Evolutionary conservation across 2,329 filamentous ascomycete genomes (phyloP), one percentile per base, ranked within the genome.

Genomic region (Arthrobotrys conoides): DNA sequence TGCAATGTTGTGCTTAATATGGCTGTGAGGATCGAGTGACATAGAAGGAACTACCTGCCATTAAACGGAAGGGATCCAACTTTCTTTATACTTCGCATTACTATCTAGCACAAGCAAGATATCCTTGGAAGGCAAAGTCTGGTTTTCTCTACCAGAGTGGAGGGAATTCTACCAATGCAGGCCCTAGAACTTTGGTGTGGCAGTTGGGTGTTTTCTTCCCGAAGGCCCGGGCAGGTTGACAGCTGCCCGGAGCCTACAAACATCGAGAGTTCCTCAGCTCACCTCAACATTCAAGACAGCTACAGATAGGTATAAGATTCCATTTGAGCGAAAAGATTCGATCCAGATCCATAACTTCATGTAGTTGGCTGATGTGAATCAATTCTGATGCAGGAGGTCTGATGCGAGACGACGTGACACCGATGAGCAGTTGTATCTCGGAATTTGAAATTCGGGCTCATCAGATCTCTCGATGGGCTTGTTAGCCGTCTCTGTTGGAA

Each of bases 61-160:
- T n/a, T 24, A 64, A 18, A 48, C 36, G 16, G 57, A 67, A 67
- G 67, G 61, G 68, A 63, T 63, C 18, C 22, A 53, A 77, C 67
- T 77, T 77, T 59, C 22, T 68, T 77, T 77, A 41, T 77, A 71
- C 61, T 71, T 38, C 20, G 41, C 36, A 24, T 61, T 18, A 59
- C 20, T 9, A 20, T 38, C 61, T 67, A 24, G 53, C 61, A 57
- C 24, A 64, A 68, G 73, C 44, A 49, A 33, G 73, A 71, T 64
- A 24, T 9, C 27, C 51, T 67, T 71, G 33, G 61, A 71, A 66
- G 30, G 16, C 16, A 65, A 66, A 49, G 36, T 48, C 16, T 24
- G 46, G 22, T 49, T 12, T 49, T 46, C 33, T 66, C 38, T 24
- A 51, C 49, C 49, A 41, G 30, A 33, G 36, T 22, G 9, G 18